phyloP scores from a whole-genome alignment of 192 early-diverging fungal species.

The Backusella tuberculispora region DNA sequence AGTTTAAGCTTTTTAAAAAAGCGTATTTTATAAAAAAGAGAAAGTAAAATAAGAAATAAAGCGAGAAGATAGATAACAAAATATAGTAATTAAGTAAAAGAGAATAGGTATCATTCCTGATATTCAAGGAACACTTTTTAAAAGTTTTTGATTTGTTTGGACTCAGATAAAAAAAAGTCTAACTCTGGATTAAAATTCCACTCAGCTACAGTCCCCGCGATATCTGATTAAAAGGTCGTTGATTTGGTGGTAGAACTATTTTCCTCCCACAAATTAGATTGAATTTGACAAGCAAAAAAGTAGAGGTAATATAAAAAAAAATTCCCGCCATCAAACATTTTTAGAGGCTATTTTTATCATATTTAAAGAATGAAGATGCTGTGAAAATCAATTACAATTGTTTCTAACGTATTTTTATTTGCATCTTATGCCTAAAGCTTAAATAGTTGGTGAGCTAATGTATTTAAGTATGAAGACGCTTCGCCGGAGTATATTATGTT shows the following conservation, averaged over 20 bases:
- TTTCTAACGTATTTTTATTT: background rate
- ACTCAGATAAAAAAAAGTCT: constrained; percentile 13
- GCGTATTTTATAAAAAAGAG: background rate
- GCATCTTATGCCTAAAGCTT: background rate
- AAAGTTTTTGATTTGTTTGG: constrained; percentile 13
- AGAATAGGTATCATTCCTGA: background rate
- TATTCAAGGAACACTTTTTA: constrained; percentile 9
- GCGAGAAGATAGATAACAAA: background rate
- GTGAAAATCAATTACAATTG: background rate
- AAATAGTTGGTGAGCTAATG: background rate
- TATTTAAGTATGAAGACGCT: background rate
- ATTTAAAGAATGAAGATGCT: background rate
- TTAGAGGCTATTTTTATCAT: background rate
- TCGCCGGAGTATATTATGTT: background rate
- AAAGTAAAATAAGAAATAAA: background rate
- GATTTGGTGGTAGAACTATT: background rate
- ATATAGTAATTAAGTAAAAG: background rate
- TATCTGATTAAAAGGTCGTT: constrained; percentile 9
- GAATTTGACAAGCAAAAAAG: background rate
- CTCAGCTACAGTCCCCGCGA: background rate
- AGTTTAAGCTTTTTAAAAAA: background rate
- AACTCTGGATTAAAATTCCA: constrained; percentile 13
- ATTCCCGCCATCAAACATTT: too few species aligned
- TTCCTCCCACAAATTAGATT: background rate
- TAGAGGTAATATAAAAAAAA: background rate